Evolutionary conservation across 352 stramenopile species (phyloP).

Genomic region (Globisporangium rhizosaccharum): DNA sequence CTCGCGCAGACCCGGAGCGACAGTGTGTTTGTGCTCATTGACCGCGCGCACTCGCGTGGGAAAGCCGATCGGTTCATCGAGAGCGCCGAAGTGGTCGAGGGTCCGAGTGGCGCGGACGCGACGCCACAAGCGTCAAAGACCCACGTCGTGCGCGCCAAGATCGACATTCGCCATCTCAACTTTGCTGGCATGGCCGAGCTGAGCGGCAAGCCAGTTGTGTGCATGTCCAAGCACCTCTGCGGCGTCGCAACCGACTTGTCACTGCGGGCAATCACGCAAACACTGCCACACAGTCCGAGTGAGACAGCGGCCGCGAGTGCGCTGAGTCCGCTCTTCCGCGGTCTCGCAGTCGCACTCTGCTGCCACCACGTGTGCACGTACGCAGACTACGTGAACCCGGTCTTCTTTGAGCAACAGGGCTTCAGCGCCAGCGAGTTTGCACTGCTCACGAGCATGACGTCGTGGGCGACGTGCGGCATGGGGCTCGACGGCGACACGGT

Average conservation of each 20-base stretch:
- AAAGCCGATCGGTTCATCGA: conserved; percentile 77
- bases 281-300: conserved; percentile 19
- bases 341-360: conserved; percentile 69
- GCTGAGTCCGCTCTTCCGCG: conserved; percentile 39
- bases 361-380: conserved; percentile 76
- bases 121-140: conserved; percentile 16
- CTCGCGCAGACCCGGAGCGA: conserved; percentile 57
- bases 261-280: conserved; percentile 57
- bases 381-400: conserved; percentile 68
- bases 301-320: not conserved
- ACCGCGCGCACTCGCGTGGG: conserved; percentile 60
- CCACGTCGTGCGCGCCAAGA: conserved; percentile 59
- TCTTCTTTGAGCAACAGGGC: conserved; percentile 48
- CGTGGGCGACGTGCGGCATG: conserved; percentile 80
- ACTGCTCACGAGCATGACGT: conserved; percentile 63
- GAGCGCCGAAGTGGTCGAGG: not conserved
- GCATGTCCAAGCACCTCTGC: conserved; percentile 85
- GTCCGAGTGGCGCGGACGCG: conserved; percentile 15
- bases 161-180: conserved; percentile 84
- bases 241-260: conserved; percentile 80
- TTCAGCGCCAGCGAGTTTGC: conserved; percentile 58
- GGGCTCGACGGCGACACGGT: conserved; percentile 55
- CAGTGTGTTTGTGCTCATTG: conserved; percentile 71
- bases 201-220: conserved; percentile 42
- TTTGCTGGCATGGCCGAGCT: conserved; percentile 60